A percentile compares a stretch with the other conserved stretches of the same genome.
phyloP scores from a whole-genome alignment of 495 filamentous ascomycete species.

The Tuber indicum region DNA sequence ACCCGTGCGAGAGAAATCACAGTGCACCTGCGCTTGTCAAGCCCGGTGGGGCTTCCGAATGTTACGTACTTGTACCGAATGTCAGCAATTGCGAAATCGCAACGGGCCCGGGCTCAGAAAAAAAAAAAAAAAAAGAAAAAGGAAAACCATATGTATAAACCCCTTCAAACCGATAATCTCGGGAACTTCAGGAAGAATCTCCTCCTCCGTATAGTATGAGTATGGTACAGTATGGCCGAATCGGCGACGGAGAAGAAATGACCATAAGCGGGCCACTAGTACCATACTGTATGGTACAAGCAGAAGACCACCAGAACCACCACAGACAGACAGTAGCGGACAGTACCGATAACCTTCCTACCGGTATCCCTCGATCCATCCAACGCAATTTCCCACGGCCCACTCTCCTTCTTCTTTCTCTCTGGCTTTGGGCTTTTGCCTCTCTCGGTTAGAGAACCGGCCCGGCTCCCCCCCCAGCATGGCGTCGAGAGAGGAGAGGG shows the following conservation, averaged over 20 bases:
- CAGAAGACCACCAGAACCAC: background rate
- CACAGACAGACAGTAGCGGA: too few species aligned
- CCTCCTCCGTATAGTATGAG: background rate
- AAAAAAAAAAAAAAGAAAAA: background rate
- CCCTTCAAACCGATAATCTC: slow-evolving; percentile 2
- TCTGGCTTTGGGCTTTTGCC: too few species aligned
- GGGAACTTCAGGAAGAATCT: background rate
- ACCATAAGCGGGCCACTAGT: too few species aligned
- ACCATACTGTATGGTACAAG: too few species aligned
- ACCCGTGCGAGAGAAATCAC: too few species aligned
- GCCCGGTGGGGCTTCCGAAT: background rate
- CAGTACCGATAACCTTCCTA: too few species aligned
- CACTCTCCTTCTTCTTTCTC: too few species aligned
- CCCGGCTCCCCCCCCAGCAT: too few species aligned
- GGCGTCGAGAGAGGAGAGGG: too few species aligned
- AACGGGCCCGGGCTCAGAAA: background rate
- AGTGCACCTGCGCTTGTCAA: background rate
- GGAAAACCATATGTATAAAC: background rate
- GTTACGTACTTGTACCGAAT: background rate
- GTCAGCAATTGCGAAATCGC: background rate
- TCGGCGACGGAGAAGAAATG: background rate
- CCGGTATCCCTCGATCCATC: too few species aligned
- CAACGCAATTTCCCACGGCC: too few species aligned
- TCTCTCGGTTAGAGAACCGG: too few species aligned
- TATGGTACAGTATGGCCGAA: background rate